Base-by-base conservation (phyloP, 352 stramenopile genomes). In the Nannochloropsis limnetica region DNA sequence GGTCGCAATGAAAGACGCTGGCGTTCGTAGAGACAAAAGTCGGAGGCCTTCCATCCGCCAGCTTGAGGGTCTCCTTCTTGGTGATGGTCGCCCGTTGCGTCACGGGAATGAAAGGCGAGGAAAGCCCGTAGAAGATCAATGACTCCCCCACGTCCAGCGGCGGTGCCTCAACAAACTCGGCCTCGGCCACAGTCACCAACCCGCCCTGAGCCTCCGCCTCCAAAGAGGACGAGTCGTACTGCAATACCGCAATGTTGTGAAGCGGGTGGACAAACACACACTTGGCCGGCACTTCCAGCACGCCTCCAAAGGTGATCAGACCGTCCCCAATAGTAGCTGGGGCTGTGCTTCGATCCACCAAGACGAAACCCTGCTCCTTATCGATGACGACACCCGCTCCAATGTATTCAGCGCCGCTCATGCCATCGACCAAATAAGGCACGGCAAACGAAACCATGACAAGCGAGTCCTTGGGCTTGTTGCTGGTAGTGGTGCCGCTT, bases 381-480 rank as follows among this genome's bases (percentile, higher is more conserved):
- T 97, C 92, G 0, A 97, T 89, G 0, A 97, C 90, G 14, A 96
- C 83, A n/a, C 93, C 93, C 25, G 93, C 91, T 8, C 93, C 93
- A 49, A 94, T 89, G 81, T 94, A 96, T 67, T 89, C 93, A 1
- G 90, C 94, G 84, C 90, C 93, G 22, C 90, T 93, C 80, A 96
- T 93, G 22, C 91, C 92, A 84, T 97, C 92, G 81, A 95, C 83
- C 81, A 86, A 27, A 61, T 94, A 95, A n/a, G 92, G 92, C 69
- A 95, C 93, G 81, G 95, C 91, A 85, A 95, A 95, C n/a, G 89
- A 89, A 1, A 95, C 92, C 91, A 95, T 95, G 14, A 96, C 92
- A 1, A 96, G 68, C 23, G 69, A 25, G 25, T 74, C 61, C 61
- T 29, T 74, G 61, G 67, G 27, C 31, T 43, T 43, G 68, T 68